Evolutionary conservation across 2,329 filamentous ascomycete genomes (phyloP).

Genomic region (Aspergillus transmontanensis): DNA sequence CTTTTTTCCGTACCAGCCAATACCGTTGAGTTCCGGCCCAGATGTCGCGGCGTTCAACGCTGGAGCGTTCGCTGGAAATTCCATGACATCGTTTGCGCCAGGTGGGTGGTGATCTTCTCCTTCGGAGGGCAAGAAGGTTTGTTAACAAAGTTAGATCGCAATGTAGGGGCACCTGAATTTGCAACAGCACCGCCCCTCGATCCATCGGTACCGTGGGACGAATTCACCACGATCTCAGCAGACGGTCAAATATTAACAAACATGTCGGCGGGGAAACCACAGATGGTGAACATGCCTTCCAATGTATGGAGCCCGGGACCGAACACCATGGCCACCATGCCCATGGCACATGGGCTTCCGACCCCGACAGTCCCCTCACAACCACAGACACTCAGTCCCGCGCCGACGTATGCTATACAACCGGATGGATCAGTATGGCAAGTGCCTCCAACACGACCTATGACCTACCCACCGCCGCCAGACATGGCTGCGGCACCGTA

Average conservation of each 20-base stretch:
- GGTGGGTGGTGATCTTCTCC: constrained; percentile 30
- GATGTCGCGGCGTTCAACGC: constrained; percentile 39
- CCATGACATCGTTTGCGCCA: constrained; percentile 39
- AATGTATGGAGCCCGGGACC: constrained; percentile 34
- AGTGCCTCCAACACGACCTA: constrained; percentile 33
- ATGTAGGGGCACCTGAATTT: constrained; percentile 32
- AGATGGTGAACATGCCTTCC: constrained; percentile 38
- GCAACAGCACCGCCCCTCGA: constrained; percentile 35
- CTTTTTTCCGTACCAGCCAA: constrained; percentile 40
- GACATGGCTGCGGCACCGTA: constrained; percentile 29
- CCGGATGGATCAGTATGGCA: constrained; percentile 41
- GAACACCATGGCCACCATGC: constrained; percentile 30
- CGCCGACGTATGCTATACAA: constrained; percentile 36
- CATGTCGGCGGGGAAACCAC: constrained; percentile 32
- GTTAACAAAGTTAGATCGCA: constrained; percentile 28
- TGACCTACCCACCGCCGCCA: constrained; percentile 37
- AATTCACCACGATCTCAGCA: constrained; percentile 40
- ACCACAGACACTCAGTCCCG: constrained; percentile 32
- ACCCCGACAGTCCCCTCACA: constrained; percentile 36
- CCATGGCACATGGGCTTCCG: constrained; percentile 32
- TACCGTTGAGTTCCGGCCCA: constrained; percentile 36
- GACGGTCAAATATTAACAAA: constrained; percentile 39
- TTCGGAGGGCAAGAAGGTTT: background rate
- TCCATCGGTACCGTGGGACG: constrained; percentile 40
- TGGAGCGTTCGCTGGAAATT: constrained; percentile 31